Percentiles rank a stretch among this genome's conserved stretches.
Conservation (phyloP, 768 basidiomycete species). For the Suillus ampliporus region DNA sequence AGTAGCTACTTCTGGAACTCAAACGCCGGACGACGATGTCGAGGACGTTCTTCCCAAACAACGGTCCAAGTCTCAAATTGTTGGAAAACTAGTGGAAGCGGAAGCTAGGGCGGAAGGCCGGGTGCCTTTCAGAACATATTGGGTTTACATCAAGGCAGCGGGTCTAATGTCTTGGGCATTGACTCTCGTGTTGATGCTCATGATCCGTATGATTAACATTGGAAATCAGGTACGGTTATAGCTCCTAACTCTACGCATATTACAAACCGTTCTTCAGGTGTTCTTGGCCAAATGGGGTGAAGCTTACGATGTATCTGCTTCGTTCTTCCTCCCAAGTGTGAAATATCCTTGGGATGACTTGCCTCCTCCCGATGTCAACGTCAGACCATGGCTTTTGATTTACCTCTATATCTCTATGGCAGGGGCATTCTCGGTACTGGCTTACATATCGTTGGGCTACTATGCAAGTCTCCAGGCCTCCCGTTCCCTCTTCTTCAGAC, state of each 20-base stretch:
- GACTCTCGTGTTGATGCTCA: slow-evolving; percentile 55
- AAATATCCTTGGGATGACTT: slow-evolving; percentile 52
- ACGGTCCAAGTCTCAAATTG: slow-evolving; percentile 12
- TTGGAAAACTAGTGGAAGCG: slow-evolving; percentile 64
- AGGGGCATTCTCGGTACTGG: slow-evolving; percentile 57
- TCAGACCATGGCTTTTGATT: slow-evolving; percentile 68
- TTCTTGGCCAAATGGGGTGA: slow-evolving; percentile 75
- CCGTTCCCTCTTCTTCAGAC: slow-evolving; percentile 58
- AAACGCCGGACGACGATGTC: slow-evolving; percentile 39
- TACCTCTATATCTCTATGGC: slow-evolving; percentile 67
- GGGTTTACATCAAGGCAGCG: slow-evolving; percentile 67
- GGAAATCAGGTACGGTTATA: slow-evolving; percentile 54
- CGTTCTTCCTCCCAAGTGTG: slow-evolving; percentile 16
- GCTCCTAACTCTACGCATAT: slow-evolving; percentile 2
- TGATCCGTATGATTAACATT: slow-evolving; percentile 61
- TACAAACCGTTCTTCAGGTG: slow-evolving; percentile 37
- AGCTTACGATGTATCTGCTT: slow-evolving; percentile 51
- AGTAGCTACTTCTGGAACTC: slow-evolving; percentile 24
- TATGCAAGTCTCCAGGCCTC: slow-evolving; percentile 74
- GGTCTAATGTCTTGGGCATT: slow-evolving; percentile 61
- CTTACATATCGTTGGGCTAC: slow-evolving; percentile 66
- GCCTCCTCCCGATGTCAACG: slow-evolving; percentile 63
- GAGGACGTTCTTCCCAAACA: slow-evolving; percentile 26
- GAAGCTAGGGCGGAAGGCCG: slow-evolving; percentile 72
- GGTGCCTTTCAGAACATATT: slow-evolving; percentile 62